Conservation (phyloP, 164 flowering plant species). For the Santalum album region DNA sequence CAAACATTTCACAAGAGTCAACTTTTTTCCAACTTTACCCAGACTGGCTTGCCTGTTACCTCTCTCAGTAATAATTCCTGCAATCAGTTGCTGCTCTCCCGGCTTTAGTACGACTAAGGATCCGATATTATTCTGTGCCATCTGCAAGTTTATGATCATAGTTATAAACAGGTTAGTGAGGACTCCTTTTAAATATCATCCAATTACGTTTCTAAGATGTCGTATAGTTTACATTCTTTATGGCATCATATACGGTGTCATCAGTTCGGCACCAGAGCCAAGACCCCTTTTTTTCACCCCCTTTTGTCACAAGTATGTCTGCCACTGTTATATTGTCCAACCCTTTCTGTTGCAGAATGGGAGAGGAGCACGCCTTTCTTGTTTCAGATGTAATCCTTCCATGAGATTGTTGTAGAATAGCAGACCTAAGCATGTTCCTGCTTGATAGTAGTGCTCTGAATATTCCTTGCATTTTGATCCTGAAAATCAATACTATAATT, state of each 20-base stretch:
- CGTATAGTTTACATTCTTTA: conserved; percentile 36
- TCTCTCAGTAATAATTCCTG: conserved; percentile 86
- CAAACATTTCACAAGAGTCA: too few relatives aligned
- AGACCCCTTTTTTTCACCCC: conserved; percentile 37
- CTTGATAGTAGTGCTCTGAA: not conserved
- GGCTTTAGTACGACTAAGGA: conserved; percentile 78
- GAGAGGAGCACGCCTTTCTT: conserved; percentile 18
- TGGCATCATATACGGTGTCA: conserved; percentile 72
- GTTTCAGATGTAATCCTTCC: conserved; percentile 3
- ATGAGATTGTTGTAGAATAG: conserved; percentile 13
- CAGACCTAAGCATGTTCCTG: conserved; percentile 15
- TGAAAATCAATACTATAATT: not conserved
- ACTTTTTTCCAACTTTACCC: too few relatives aligned
- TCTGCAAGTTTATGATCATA: conserved; percentile 31
- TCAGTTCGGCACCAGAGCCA: conserved; percentile 56
- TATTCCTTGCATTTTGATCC: not conserved
- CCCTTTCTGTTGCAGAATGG: conserved; percentile 32
- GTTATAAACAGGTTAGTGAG: too few relatives aligned
- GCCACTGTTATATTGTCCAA: conserved; percentile 64
- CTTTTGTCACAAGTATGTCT: conserved; percentile 61
- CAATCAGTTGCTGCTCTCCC: conserved; percentile 50
- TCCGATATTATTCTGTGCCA: conserved; percentile 69
- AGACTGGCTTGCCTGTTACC: conserved; percentile 26
- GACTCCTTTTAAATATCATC: too few relatives aligned
- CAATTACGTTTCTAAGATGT: too few relatives aligned